Base-by-base conservation (phyloP, 495 filamentous ascomycete genomes). In the Pseudotulostoma volvatum region DNA sequence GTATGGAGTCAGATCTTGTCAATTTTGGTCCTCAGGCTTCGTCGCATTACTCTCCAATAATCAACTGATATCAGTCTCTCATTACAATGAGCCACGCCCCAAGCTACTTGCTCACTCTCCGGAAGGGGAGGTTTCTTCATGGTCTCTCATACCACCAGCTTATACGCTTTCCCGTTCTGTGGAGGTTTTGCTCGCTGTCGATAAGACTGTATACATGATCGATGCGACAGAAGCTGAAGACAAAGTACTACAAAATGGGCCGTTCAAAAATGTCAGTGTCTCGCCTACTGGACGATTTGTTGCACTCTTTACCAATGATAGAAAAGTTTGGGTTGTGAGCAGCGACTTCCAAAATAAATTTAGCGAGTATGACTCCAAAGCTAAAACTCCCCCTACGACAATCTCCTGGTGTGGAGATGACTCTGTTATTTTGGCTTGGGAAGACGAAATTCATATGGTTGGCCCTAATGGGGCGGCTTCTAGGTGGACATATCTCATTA, bases 321-420 rank as follows among this genome's bases (percentile, higher is more conserved):
- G 86, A 36, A 86, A 80, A 53, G 73, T 90, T 18, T 93, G 86
- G 72, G 84, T 96, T 30, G 87, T 96, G 40, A 90, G 78, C 45
- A 84, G 80, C 42, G 88, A 96, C 52, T 96, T 95, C 56, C 83
- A 93, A 53, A 81, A 76, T 44, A 80, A 87, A 41, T 63, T 93
- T 42, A 87, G 82, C 53, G 88, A 97, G 53, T 85, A 95, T 53
- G 81, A 94, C 54, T 86, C 86, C 0, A 76, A 74, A 41, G 82
- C 80, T 17, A 82, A 76, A 47, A 88, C 81, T n/a, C 64, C 76
- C 1, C 92, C 90, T 1, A 84, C 84, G 49, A 78, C 87, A 39
- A 68, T 97, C 37, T 76, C 85, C 44, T 97, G 90, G 90, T 96
- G 90, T 57, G 88, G 90, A 11, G 92, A 94, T 42, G 84, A 95